Conservation (phyloP, 2,329 filamentous ascomycete genomes). For the Lachnellula subtilissima region DNA sequence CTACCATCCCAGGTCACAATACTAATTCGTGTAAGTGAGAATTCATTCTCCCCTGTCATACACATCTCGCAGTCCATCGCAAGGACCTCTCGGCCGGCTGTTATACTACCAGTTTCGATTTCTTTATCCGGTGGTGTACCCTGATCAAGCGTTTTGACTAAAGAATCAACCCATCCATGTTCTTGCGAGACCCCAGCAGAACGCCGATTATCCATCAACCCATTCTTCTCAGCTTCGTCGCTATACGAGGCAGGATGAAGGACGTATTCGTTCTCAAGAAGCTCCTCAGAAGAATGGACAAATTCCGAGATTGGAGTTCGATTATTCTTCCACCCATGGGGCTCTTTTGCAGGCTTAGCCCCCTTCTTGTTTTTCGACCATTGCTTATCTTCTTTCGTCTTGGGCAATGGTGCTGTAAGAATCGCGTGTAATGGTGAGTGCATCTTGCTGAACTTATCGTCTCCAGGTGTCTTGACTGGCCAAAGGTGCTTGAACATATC, state of each 20-base stretch:
- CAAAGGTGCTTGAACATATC: constrained; percentile 84
- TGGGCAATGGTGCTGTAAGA: constrained; percentile 68
- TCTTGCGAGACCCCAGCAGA: constrained; percentile 42
- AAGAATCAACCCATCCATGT: constrained; percentile 79
- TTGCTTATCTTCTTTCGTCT: constrained; percentile 61
- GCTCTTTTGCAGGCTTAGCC: constrained; percentile 57
- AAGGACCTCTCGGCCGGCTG: constrained; percentile 71
- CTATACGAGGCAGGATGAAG: constrained; percentile 73
- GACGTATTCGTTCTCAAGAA: constrained; percentile 77
- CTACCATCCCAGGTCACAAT: constrained; percentile 81
- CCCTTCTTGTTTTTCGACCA: constrained; percentile 45
- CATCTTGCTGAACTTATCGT: constrained; percentile 73
- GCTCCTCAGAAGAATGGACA: constrained; percentile 65
- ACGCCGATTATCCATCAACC: constrained; percentile 49
- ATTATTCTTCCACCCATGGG: constrained; percentile 65
- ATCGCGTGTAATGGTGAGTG: constrained; percentile 86
- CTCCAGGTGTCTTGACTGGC: constrained; percentile 83
- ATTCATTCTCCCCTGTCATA: constrained; percentile 72
- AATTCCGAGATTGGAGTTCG: constrained; percentile 80
- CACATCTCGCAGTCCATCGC: constrained; percentile 98
- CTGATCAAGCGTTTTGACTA: constrained; percentile 61
- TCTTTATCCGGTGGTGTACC: constrained; percentile 63
- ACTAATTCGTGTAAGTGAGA: constrained; percentile 84
- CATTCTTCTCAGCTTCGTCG: constrained; percentile 49
- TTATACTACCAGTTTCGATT: constrained; percentile 76